phyloP scores from a whole-genome alignment of 1,284 basidiomycete genomes.

The Melampsora abietis-canadensis region DNA sequence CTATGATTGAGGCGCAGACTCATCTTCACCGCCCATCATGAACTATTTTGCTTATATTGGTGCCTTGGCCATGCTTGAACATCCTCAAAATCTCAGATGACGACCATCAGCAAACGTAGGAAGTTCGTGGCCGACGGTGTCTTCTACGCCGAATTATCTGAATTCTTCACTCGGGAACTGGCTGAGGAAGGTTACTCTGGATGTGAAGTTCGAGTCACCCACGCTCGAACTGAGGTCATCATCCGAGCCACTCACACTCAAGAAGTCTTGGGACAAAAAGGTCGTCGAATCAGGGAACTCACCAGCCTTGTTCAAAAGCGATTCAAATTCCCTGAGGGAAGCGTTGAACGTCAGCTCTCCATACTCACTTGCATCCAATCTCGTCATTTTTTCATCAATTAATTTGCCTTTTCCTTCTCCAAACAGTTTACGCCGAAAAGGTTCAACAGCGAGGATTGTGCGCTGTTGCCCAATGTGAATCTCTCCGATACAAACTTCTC shows the following conservation, averaged over 20 bases:
- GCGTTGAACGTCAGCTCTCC: slow-evolving; percentile 66
- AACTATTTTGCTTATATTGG: too few relatives aligned
- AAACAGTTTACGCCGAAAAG: slow-evolving; percentile 87
- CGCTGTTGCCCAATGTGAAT: slow-evolving; percentile 98
- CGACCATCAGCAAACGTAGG: slow-evolving; percentile 42
- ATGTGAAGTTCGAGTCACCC: slow-evolving; percentile 98
- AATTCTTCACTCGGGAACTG: slow-evolving; percentile 80
- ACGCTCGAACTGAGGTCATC: slow-evolving; percentile 99
- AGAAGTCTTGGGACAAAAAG: slow-evolving; percentile 99
- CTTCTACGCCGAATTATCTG: slow-evolving; percentile 59
- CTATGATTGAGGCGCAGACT: neutral
- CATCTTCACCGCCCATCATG: too few relatives aligned
- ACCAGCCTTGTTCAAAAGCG: slow-evolving; percentile 98
- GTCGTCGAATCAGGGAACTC: slow-evolving; percentile 97
- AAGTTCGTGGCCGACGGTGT: slow-evolving; percentile 97
- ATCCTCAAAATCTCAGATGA: too few relatives aligned
- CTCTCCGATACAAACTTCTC: slow-evolving; percentile 96
- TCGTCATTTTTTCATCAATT: neutral
- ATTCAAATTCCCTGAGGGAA: slow-evolving; percentile 99
- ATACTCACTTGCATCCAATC: neutral
- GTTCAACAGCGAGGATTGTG: slow-evolving; percentile 98
- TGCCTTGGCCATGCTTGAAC: too few relatives aligned
- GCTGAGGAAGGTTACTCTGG: slow-evolving; percentile 99
- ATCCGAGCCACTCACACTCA: slow-evolving; percentile 99
- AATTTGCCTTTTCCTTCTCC: neutral